These are phyloP conservation scores for Porpolomopsis calyptriformis DNA, from an alignment of 768 basidiomycete genomes.

Conservation along the genomic window DNA sequence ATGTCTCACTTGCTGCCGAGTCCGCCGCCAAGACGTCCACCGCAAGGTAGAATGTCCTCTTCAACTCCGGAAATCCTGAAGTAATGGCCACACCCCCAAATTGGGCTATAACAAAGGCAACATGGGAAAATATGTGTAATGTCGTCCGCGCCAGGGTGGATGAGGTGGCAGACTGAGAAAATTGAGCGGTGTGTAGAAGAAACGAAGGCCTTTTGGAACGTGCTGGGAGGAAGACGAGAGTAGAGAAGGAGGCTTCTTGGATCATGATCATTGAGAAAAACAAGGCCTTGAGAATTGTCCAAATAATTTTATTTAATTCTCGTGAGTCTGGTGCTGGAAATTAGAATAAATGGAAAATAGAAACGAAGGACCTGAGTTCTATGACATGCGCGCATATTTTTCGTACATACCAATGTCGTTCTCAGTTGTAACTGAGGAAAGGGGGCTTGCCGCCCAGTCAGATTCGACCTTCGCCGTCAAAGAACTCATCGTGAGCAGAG, in stretches of 20 bases:
- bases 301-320: slow-evolving; percentile 39
- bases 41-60: slow-evolving; percentile 65
- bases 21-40: slow-evolving; percentile 54
- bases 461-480: slow-evolving; percentile 35
- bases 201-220: slow-evolving; percentile 6
- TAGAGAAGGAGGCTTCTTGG: slow-evolving; percentile 47
- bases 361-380: too few relatives aligned
- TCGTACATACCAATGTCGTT: slow-evolving; percentile 23
- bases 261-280: slow-evolving; percentile 69
- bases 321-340: slow-evolving; percentile 38
- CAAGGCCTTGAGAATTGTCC: slow-evolving; percentile 62
- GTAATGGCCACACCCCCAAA: slow-evolving; percentile 62
- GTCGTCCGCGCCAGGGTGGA: slow-evolving; percentile 45
- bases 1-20: slow-evolving; percentile 23
- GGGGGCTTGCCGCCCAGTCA: slow-evolving; percentile 36
- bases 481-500: slow-evolving; percentile 21
- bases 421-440: slow-evolving; percentile 24
- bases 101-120: slow-evolving; percentile 69
- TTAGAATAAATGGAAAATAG: not conserved
- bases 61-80: slow-evolving; percentile 54
- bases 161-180: slow-evolving; percentile 12
- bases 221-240: slow-evolving; percentile 40
- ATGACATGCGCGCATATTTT: not conserved
- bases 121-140: slow-evolving; percentile 48
- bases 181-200: slow-evolving; percentile 2